A percentile compares a stretch with the other conserved stretches of the same genome.
These are phyloP conservation scores for Yamadazyma epiphylla DNA, from an alignment of 1,139 yeast species.

Conservation along the genomic window DNA sequence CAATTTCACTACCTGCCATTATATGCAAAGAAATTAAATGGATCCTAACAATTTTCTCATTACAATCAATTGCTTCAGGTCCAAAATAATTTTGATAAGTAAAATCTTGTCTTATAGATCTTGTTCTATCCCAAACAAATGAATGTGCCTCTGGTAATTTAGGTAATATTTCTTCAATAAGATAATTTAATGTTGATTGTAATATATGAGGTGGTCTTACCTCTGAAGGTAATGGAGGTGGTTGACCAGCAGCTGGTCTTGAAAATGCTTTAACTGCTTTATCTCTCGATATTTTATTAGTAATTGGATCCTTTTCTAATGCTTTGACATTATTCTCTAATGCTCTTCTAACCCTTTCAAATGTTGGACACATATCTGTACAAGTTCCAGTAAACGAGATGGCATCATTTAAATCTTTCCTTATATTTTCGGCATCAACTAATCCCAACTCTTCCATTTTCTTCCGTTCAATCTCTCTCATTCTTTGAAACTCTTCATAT, in stretches of 20 bases:
- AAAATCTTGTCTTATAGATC: constrained; percentile 95
- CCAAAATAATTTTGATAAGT: constrained; percentile 94
- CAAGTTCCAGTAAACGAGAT: constrained; percentile 86
- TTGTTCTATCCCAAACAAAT: constrained; percentile 97
- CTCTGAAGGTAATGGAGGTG: constrained; percentile 96
- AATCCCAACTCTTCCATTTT: constrained; percentile 80
- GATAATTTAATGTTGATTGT: constrained; percentile 60
- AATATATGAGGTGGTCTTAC: constrained; percentile 88
- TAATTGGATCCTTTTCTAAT: constrained; percentile 64
- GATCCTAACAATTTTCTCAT: constrained; percentile 85
- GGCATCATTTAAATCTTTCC: constrained; percentile 83
- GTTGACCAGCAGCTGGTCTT: constrained; percentile 97
- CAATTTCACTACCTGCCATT: constrained; percentile 77
- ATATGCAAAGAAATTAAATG: constrained; percentile 80
- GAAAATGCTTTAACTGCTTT: constrained; percentile 90
- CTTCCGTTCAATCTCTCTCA: constrained; percentile 74
- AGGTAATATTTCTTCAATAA: constrained; percentile 60
- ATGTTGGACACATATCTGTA: constrained; percentile 90
- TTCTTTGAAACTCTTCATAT: constrained; percentile 55
- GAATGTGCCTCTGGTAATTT: constrained; percentile 82
- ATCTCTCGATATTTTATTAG: constrained; percentile 58
- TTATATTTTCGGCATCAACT: constrained; percentile 83
- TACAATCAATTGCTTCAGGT: constrained; percentile 90
- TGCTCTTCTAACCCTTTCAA: constrained; percentile 85
- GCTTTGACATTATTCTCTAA: constrained; percentile 83